Base-by-base conservation (phyloP, 106 monocot species). In the Dioscorea dumetorum region DNA sequence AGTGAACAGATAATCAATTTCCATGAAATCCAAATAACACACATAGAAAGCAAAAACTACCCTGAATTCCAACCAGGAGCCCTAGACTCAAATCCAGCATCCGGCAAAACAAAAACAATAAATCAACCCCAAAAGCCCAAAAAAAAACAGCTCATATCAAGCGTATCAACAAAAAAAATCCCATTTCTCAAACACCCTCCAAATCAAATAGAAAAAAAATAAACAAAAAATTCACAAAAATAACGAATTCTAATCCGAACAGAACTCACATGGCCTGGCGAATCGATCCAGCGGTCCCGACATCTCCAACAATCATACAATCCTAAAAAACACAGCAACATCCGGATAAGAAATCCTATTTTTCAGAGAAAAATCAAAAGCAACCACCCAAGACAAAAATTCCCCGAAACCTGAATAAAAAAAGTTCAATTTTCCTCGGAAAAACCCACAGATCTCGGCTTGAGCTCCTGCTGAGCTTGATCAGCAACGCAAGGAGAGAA, bases 271-370 rank as follows among this genome's bases (percentile, higher is more conserved):
- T 12, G 79, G 73, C 57, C 79, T 73, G 60, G 73, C 79, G 28
- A 79, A 62, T 52, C 79, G 73, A 73, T 79, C 79, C 18, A 73
- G 57, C 20, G 73, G 73, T n/a, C 79, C 79, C 67, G 79, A 79
- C 79, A 79, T 79, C 14, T 63, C 54, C 54, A 54, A 54, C 54
- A 54, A 10, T 41, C 9, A 41, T 10, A 41, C 6, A 54, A 8
- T 15, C 54, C 54, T 14, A 14, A 54, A 41, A 41, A 41, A 41
- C 41, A 41, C 41, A 41, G 10, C 41, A 41, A 6, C 41, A 41
- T 41, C 10, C 41, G 3, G 10, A 41, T 41, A 41, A 41, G 41
- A 41, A 41, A 41, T 10, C 41, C 41, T 41, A 41, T 28, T 28
- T 28, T 28, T 28, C 2, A 28, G 3, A 28, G 3, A 21, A 58